Conservation (phyloP, 805 yeast species). For the Naumovozyma baii region DNA sequence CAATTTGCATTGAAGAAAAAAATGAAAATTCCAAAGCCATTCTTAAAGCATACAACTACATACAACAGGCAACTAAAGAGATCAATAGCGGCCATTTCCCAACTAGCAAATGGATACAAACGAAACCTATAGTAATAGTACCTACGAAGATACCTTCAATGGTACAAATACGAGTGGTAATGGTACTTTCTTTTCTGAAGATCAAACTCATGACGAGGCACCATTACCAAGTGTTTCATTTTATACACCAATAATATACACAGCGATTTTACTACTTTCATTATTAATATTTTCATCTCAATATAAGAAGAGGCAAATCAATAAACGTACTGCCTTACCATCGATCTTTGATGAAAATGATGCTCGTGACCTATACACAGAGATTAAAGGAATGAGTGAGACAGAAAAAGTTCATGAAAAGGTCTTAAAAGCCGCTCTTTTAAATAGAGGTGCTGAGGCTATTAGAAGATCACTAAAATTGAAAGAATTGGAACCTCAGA, state of each 20-base stretch:
- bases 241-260: constrained; percentile 68
- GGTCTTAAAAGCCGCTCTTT: constrained; percentile 57
- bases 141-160: background rate
- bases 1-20: constrained; percentile 3
- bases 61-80: too few species aligned
- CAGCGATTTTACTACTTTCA: constrained; percentile 56
- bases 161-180: background rate
- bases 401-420: constrained; percentile 58
- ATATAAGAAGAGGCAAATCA: constrained; percentile 48
- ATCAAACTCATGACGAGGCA: constrained; percentile 15
- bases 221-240: constrained; percentile 39
- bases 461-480: constrained; percentile 73
- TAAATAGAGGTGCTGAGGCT: constrained; percentile 77
- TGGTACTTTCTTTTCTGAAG: constrained; percentile 13
- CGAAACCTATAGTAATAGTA: constrained; percentile 2
- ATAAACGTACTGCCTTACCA: constrained; percentile 46
- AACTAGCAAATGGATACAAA: background rate
- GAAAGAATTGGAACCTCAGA: constrained; percentile 65
- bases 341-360: constrained; percentile 69
- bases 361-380: constrained; percentile 52
- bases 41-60: too few species aligned
- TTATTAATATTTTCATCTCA: constrained; percentile 58
- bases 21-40: too few species aligned
- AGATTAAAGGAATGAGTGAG: constrained; percentile 39
- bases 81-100: too few species aligned